Base-by-base conservation (phyloP, 192 early-diverging fungal genomes). In the Glomus cerebriforme region DNA sequence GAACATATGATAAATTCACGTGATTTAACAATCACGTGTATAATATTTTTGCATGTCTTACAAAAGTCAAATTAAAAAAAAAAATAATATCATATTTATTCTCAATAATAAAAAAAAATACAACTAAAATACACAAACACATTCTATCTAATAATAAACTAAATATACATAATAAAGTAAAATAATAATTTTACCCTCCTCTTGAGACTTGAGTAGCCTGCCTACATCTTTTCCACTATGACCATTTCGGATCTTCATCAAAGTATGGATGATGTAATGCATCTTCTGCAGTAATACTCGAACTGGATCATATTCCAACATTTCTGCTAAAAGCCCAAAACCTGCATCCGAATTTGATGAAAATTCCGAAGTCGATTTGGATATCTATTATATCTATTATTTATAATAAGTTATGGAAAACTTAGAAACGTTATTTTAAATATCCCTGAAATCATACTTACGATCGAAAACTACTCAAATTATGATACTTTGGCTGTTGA, bases 211-310 rank as follows among this genome's bases (percentile, higher is more conserved):
- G 22, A n/a, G n/a, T n/a, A n/a, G 26, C 47, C 68, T 70, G 47
- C 68, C 68, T 70, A 47, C 68, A 45, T 70, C 68, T 26, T 70
- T 70, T 32, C 68, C 68, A 70, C 9, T 32, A 39, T 70, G 68
- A 26, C n/a, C 39, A 70, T 70, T 86, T 85, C 3, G 88, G 88
- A 35, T 90, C 92, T 75, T 97, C 96, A 49, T 86, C 84, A 70
- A 97, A 97, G 75, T 96, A 99, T 22, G 96, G 94, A 77, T 99
- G 98, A 9, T 89, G 83, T 12, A 99, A 81, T 0, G 96, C 98
- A 67, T 96, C 91, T 75, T 95, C 92, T 0, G 98, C 98, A 1
- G 95, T 92, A 43, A 99, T 99, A 0, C 98, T 83, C 75, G 91
- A 15, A 82, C 79, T 0, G 98, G 98, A 84, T 99, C 95, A 76